These are phyloP conservation scores for Astragalus glycyphyllos DNA, from an alignment of 306 rosid genomes.

Conservation along the genomic window DNA sequence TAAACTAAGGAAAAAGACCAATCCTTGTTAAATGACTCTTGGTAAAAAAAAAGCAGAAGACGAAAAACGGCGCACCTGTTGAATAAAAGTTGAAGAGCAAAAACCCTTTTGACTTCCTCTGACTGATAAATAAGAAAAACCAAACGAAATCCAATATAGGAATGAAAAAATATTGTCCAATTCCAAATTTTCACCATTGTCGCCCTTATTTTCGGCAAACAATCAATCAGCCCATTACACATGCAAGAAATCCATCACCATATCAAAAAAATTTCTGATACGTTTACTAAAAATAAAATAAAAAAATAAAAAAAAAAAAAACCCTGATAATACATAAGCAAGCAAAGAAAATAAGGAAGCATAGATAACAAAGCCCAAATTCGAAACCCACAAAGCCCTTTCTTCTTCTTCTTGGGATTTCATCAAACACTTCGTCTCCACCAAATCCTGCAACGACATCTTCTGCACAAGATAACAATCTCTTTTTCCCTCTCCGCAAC, in stretches of 20 bases:
- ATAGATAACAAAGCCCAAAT: conserved; percentile 41
- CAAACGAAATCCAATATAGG: background rate
- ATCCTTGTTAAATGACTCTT: background rate
- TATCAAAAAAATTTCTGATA: background rate
- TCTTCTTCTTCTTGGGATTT: conserved; percentile 67
- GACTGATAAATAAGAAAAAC: conserved; percentile 26
- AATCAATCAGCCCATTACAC: conserved; percentile 19
- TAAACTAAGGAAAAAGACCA: background rate
- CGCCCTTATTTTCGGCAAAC: conserved; percentile 46
- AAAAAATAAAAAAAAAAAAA: too few species aligned
- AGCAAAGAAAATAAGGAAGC: background rate
- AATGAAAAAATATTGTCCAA: background rate
- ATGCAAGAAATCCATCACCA: conserved; percentile 31
- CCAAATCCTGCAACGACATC: conserved; percentile 56
- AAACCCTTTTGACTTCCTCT: conserved; percentile 39
- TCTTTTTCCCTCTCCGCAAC: conserved; percentile 82
- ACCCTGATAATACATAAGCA: background rate
- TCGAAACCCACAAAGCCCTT: conserved; percentile 67
- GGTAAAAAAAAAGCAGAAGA: background rate
- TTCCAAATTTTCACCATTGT: conserved; percentile 26
- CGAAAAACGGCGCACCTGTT: background rate
- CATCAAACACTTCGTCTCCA: conserved; percentile 74
- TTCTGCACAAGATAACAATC: conserved; percentile 41
- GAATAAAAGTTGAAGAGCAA: conserved; percentile 34
- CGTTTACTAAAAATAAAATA: too few species aligned